Evolutionary conservation across 345 rosid genomes (phyloP).

Genomic region (Camelina neglecta): DNA sequence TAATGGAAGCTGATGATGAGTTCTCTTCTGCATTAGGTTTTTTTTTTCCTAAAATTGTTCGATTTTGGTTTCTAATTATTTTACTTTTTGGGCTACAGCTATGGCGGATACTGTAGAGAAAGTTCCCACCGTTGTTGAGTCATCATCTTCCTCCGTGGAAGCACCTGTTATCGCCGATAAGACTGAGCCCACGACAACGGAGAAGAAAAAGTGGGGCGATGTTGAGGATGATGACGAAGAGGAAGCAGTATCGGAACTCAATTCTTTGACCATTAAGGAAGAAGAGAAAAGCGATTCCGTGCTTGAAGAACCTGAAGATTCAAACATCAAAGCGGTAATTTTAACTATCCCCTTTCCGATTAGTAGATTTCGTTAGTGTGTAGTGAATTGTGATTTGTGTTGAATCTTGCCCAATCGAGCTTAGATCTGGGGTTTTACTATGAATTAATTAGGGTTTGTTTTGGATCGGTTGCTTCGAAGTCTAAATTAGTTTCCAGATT

Average conservation of each 20-base stretch:
- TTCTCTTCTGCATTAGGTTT: background rate
- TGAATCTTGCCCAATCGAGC: background rate
- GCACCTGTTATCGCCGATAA: background rate
- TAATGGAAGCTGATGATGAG: background rate
- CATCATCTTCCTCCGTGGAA: background rate
- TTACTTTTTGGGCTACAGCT: background rate
- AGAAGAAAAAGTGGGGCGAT: background rate
- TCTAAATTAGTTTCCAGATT: background rate
- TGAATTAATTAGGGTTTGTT: background rate
- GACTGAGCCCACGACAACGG: background rate
- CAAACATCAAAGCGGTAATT: slow-evolving; percentile 75
- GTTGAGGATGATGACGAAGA: slow-evolving; percentile 51
- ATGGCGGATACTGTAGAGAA: slow-evolving; percentile 47
- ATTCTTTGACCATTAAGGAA: slow-evolving; percentile 56
- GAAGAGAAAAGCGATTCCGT: slow-evolving; percentile 55
- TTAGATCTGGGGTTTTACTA: slow-evolving; percentile 27
- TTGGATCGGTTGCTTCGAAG: background rate
- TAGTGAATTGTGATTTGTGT: slow-evolving; percentile 13
- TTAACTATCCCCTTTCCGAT: background rate
- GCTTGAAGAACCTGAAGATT: slow-evolving; percentile 87
- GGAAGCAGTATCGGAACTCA: slow-evolving; percentile 48
- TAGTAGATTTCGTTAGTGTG: background rate
- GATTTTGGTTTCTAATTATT: slow-evolving; percentile 17
- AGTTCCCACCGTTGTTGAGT: slow-evolving; percentile 28
- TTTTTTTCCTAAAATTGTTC: background rate